Evolutionary conservation across 306 rosid species (phyloP).

Genomic region (Cicer arietinum): DNA sequence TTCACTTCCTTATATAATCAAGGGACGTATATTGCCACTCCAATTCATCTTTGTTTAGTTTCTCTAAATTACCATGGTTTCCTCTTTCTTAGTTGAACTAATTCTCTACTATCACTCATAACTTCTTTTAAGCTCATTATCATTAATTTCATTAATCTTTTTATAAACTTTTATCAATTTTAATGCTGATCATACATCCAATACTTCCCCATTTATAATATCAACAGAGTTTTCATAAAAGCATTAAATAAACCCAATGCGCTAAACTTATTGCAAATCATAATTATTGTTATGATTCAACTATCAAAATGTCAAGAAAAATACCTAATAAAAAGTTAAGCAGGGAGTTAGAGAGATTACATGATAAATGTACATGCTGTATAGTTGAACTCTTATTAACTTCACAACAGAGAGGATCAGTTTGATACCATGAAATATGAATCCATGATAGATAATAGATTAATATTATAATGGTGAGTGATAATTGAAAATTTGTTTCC

Average conservation of each 20-base stretch:
- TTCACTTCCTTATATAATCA: conserved; percentile 3
- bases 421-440: neutral
- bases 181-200: neutral
- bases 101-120: neutral
- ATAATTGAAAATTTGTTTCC: neutral
- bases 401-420: neutral
- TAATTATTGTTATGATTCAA: too few relatives aligned
- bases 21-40: neutral
- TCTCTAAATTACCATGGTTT: neutral
- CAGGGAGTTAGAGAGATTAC: neutral
- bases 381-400: neutral
- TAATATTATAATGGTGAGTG: neutral
- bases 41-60: neutral
- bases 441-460: neutral
- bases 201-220: neutral
- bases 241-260: neutral
- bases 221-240: neutral
- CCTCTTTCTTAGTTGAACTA: conserved; percentile 13
- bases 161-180: neutral
- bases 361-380: neutral
- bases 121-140: conserved; percentile 1
- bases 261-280: neutral
- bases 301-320: neutral
- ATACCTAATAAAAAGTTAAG: neutral
- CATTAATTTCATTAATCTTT: neutral